Evolutionary conservation across 2,329 filamentous ascomycete genomes (phyloP), one percentile per base, ranked within the genome.

Genomic region (Didymella segeticola): DNA sequence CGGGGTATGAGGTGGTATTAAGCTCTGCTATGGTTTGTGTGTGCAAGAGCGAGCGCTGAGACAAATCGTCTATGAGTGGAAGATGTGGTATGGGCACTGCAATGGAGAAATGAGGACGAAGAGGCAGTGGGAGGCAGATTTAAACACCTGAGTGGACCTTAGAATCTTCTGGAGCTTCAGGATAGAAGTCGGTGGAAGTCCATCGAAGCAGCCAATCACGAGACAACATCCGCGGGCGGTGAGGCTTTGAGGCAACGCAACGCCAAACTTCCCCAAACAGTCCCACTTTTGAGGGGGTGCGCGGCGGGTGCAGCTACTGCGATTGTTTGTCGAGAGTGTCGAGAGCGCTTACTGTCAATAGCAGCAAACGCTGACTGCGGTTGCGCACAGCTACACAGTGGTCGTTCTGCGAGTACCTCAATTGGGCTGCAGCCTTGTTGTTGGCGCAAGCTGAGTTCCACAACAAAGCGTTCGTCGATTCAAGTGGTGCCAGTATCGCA

Each of bases 161-260:
- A 37, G 34, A 37, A 37, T 37, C 34, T 37, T 65, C 27, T 41
- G 67, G 64, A 70, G 67, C 64, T 72, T 65, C 62, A 72, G 69
- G 72, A 73, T 70, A 72, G 68, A 72, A 73, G 57, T 51, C 47
- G 60, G 62, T 60, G 64, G 68, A 72, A 72, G 60, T 53, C 45
- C 22, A 29, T 55, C 15, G 57, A 30, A 27, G 15, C 36, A 48
- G 56, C 69, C 68, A 71, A 72, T 71, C 58, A n/a, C 6, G 27
- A 17, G 20, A 22, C 20, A n/a, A 9, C 9, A 5, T 7, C 12
- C 12, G 34, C 17, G 9, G 33, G 33, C 33, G 33, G 33, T 36
- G 33, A 36, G 33, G 19, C 19, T n/a, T 15, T 23, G 9, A 11
- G 26, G 17, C 34, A 12, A 26, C 27, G 17, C 12, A 47, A 31